Base-by-base conservation (phyloP, 2,329 filamentous ascomycete genomes). In the Pestalotiopsis sp. region DNA sequence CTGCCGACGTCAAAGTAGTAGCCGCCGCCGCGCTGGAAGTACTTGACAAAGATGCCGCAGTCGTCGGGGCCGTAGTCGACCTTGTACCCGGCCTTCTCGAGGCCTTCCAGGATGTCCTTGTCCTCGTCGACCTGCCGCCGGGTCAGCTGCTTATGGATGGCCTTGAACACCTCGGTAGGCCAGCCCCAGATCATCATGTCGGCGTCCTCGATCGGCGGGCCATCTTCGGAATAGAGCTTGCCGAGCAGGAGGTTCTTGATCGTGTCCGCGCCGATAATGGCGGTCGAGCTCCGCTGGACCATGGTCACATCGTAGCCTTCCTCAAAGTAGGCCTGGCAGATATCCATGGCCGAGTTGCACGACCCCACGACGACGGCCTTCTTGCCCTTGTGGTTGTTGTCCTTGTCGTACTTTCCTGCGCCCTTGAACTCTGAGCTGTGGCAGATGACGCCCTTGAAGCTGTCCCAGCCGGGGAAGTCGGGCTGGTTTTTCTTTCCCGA, bases 401-500 rank as follows among this genome's bases (percentile, higher is more conserved):
- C 59, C 4, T 76, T 74, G 13, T 65, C 39, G 6, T 79, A 71
- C 0, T 76, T 69, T 2, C 76, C 74, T 0, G 83, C 83, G 14
- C 84, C 84, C 0, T 78, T 76, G 72, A 87, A 86, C 6, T 86
- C 83, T 9, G 84, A 84, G 64, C 88, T 78, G 52, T 85, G 86
- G 65, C 88, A 75, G 2, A 81, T 76, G 38, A 80, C 80, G 1
- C 87, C 87, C 62, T 81, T 76, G 78, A 88, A 90, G 2, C 69
- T 72, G 17, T 81, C 79, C 65, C 83, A 77, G 0, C 88, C 89
- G 17, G 85, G 84, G 70, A 92, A 83, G 1, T 74, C 71, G 0
- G 90, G 89, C 66, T 88, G 76, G 67, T 86, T 84, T 74, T 88
- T 89, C 76, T 91, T 87, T 2, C 90, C 90, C 0, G 88, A 88